Conservation (phyloP, 768 basidiomycete genomes). For the Kwoniella shandongensis region DNA sequence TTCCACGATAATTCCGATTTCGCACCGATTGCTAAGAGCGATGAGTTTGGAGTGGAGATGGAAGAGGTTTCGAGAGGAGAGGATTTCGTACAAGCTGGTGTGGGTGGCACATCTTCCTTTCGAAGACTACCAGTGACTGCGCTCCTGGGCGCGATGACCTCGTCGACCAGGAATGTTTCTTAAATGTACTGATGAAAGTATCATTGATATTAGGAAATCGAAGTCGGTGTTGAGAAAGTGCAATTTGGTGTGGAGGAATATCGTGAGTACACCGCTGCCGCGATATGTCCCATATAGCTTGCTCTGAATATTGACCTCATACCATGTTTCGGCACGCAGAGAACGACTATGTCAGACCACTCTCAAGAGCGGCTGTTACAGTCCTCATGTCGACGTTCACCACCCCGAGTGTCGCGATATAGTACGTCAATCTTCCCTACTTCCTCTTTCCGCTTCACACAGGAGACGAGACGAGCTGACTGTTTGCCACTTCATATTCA, state of each 20-base stretch:
- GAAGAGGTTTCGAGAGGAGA: slow-evolving; percentile 48
- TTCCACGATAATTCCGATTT: slow-evolving; percentile 52
- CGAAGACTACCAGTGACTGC: neutral
- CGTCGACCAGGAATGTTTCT: no score
- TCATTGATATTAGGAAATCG: slow-evolving; percentile 49
- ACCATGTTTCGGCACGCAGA: slow-evolving; percentile 15
- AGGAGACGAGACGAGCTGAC: neutral
- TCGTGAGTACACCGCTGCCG: slow-evolving; percentile 26
- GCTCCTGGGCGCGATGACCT: neutral
- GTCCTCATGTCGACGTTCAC: slow-evolving; percentile 40
- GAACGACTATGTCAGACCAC: slow-evolving; percentile 47
- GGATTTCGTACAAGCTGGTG: slow-evolving; percentile 49
- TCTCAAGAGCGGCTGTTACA: slow-evolving; percentile 48
- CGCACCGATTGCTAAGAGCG: slow-evolving; percentile 34
- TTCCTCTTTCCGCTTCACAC: neutral
- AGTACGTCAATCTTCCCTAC: slow-evolving; percentile 29
- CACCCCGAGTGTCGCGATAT: slow-evolving; percentile 46
- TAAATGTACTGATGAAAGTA: no score
- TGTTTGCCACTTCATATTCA: slow-evolving; percentile 2
- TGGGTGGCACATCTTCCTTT: slow-evolving; percentile 17
- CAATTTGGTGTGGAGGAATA: slow-evolving; percentile 44
- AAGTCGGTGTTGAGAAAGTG: slow-evolving; percentile 43
- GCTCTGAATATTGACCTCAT: neutral
- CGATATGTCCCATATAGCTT: neutral
- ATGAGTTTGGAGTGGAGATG: slow-evolving; percentile 28